These are phyloP conservation scores for Aspergillus sojae DNA, from an alignment of 2,329 filamentous ascomycete species.

Conservation along the genomic window DNA sequence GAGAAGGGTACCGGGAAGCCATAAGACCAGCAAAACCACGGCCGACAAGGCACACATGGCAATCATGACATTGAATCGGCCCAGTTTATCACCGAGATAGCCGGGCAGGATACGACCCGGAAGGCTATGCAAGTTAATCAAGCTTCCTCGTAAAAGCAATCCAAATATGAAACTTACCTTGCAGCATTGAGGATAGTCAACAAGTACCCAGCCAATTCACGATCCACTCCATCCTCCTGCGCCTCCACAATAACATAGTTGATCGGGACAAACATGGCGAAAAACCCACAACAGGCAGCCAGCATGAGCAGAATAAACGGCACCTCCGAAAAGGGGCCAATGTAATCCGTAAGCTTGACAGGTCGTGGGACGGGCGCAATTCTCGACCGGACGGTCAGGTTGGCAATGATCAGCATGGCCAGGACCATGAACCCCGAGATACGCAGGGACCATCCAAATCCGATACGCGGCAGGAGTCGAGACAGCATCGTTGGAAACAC, in stretches of 20 bases:
- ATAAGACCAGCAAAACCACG: constrained; percentile 55
- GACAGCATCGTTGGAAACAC: constrained; percentile 64
- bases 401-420: constrained; percentile 56
- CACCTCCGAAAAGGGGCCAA: constrained; percentile 50
- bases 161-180: neutral
- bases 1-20: constrained; percentile 45
- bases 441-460: constrained; percentile 61
- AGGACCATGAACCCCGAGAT: constrained; percentile 63
- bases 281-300: constrained; percentile 59
- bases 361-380: constrained; percentile 25
- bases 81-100: constrained; percentile 56
- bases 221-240: constrained; percentile 51
- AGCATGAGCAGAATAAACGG: constrained; percentile 48
- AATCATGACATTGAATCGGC: constrained; percentile 24
- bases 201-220: constrained; percentile 8
- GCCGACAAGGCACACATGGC: constrained; percentile 44
- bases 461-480: constrained; percentile 53
- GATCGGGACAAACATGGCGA: constrained; percentile 63
- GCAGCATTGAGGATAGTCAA: neutral
- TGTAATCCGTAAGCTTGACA: neutral
- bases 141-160: neutral
- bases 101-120: constrained; percentile 61
- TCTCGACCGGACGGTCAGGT: constrained; percentile 54
- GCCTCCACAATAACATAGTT: constrained; percentile 55
- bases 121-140: constrained; percentile 36